phyloP scores from a whole-genome alignment of 2,329 filamentous ascomycete species.

The Thelonectria blattea region DNA sequence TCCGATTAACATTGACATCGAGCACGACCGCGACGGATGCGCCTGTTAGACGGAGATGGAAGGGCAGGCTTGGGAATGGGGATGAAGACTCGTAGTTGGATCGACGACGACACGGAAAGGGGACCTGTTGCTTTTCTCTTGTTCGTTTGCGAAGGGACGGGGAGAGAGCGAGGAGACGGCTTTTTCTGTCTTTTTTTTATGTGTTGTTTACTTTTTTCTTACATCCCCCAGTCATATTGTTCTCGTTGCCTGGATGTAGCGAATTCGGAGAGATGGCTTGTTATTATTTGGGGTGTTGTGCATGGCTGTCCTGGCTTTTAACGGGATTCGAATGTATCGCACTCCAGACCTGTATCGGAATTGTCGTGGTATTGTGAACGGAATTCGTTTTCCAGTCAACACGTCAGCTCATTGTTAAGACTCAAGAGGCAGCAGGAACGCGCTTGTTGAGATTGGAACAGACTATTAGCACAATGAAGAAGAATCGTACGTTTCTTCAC shows the following conservation, averaged over 20 bases:
- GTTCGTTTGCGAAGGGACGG: not conserved
- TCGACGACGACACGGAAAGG: constrained; percentile 15
- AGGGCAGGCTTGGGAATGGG: not conserved
- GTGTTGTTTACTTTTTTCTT: not conserved
- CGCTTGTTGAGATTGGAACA: not conserved
- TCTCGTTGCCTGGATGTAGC: constrained; percentile 38
- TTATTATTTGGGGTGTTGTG: constrained; percentile 34
- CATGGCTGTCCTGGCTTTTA: constrained; percentile 14
- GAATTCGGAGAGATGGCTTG: constrained; percentile 32
- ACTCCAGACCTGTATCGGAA: not conserved
- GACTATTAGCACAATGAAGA: not conserved
- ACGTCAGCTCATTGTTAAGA: not conserved
- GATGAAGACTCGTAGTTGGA: constrained; percentile 18
- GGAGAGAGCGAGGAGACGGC: not conserved
- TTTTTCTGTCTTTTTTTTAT: not conserved
- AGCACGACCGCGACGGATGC: constrained; percentile 91
- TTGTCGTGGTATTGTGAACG: not conserved
- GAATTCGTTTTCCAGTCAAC: not conserved
- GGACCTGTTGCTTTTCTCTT: constrained; percentile 8
- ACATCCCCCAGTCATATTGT: constrained; percentile 24
- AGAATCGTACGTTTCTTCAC: not conserved
- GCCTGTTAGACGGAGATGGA: constrained; percentile 69
- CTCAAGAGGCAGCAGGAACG: not conserved
- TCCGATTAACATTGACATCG: constrained; percentile 97
- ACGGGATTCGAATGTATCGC: not conserved